Conservation (phyloP, 2,329 filamentous ascomycete species). For the Decorospora gaudefroyi region DNA sequence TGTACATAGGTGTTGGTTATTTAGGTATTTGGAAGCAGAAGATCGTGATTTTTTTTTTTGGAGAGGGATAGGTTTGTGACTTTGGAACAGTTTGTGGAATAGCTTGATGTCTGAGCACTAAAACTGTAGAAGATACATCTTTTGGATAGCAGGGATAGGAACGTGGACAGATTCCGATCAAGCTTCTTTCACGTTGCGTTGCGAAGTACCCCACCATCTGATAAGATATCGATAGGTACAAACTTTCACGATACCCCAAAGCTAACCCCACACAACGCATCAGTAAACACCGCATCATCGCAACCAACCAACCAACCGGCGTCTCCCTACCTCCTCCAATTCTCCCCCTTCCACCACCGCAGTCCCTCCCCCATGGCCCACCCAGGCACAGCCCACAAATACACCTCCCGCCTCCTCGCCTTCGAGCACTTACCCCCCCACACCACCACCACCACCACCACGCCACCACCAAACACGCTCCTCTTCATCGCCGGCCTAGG, state of each 20-base stretch:
- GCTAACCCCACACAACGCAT: constrained; percentile 4
- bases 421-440: constrained; percentile 52
- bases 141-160: no score
- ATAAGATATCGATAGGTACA: constrained; percentile 7
- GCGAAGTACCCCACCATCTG: constrained; percentile 18
- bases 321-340: no score
- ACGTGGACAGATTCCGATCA: no score
- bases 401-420: constrained; percentile 49
- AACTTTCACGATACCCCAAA: not conserved
- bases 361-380: constrained; percentile 31
- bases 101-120: no score
- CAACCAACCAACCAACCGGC: not conserved
- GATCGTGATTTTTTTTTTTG: no score
- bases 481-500: constrained; percentile 72
- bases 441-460: constrained; percentile 23
- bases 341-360: not conserved
- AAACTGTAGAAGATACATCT: no score
- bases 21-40: no score
- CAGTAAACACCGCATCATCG: constrained; percentile 6
- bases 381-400: constrained; percentile 50
- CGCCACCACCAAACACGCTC: constrained; percentile 61
- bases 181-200: no score
- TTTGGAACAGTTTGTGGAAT: no score
- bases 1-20: no score
- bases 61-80: no score